These are phyloP conservation scores for Pseudoturritis turrita DNA, from an alignment of 345 rosid species.

Conservation along the genomic window DNA sequence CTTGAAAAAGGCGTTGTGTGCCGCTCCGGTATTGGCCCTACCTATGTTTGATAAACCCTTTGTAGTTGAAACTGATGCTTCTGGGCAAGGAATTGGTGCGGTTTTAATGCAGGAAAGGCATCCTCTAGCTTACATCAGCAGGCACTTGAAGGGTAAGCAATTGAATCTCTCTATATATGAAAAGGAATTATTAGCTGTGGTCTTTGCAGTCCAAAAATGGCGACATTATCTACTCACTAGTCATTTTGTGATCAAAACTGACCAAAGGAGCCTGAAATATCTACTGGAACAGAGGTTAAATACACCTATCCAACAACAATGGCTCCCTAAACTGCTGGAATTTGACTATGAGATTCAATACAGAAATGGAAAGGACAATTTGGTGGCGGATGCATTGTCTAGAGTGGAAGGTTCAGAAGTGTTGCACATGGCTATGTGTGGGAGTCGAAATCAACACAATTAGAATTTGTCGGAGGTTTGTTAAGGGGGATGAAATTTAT, in stretches of 20 bases:
- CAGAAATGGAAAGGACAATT: no score
- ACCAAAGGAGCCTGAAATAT: neutral
- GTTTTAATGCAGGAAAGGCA: neutral
- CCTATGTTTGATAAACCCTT: neutral
- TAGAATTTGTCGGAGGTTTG: no score
- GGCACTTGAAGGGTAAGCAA: neutral
- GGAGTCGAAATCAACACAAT: no score
- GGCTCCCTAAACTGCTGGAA: neutral
- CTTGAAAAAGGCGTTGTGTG: no score
- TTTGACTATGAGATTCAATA: no score
- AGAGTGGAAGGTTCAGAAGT: no score
- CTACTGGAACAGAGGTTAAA: neutral
- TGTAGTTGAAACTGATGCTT: neutral
- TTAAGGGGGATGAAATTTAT: no score
- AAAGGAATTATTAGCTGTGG: neutral
- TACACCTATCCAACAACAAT: neutral
- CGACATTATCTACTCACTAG: neutral
- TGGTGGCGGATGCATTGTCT: no score
- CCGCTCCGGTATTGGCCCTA: neutral
- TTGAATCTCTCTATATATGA: neutral
- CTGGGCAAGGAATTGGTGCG: neutral
- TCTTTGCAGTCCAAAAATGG: neutral
- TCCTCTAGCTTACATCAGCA: neutral
- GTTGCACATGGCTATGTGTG: no score
- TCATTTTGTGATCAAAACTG: neutral